Evolutionary conservation across 345 rosid genomes (phyloP).

Genomic region (Aquilaria yunnanensis): DNA sequence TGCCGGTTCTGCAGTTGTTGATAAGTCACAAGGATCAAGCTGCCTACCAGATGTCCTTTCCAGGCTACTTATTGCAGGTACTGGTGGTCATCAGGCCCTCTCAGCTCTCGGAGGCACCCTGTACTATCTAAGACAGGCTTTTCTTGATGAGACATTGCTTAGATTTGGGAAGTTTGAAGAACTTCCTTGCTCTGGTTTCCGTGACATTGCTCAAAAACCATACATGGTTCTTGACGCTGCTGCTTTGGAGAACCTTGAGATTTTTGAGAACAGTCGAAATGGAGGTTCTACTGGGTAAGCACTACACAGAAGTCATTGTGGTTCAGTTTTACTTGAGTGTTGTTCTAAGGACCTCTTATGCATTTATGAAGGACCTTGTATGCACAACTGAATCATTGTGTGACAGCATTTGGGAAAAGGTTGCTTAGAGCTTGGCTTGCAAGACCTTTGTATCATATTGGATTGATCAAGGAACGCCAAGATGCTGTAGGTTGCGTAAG

Average conservation of each 20-base stretch:
- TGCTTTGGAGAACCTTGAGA: constrained; percentile 94
- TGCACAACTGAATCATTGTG: constrained; percentile 85
- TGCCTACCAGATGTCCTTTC: constrained; percentile 53
- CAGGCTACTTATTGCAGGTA: constrained; percentile 46
- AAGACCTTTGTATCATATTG: constrained; percentile 66
- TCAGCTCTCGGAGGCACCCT: constrained; percentile 97
- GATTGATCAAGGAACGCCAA: constrained; percentile 80
- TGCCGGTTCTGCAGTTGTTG: constrained; percentile 21
- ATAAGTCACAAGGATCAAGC: constrained; percentile 23
- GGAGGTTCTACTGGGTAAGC: constrained; percentile 81
- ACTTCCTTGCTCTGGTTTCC: constrained; percentile 61
- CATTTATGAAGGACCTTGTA: constrained; percentile 66
- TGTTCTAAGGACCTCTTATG: constrained; percentile 15
- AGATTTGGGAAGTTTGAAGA: constrained; percentile 83
- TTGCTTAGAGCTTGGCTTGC: constrained; percentile 91
- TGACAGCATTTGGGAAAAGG: constrained; percentile 92
- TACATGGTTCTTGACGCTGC: constrained; percentile 96
- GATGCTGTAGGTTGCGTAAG: constrained; percentile 82
- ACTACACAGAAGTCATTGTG: constrained; percentile 11
- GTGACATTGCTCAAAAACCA: constrained; percentile 50
- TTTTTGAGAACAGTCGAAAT: constrained; percentile 88
- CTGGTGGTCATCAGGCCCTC: constrained; percentile 57
- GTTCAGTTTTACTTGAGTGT: constrained; percentile 6
- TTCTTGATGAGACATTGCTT: constrained; percentile 84
- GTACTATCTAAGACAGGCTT: constrained; percentile 83